phyloP scores from a whole-genome alignment of 148 eudicot genomes.

The Agrostemma githago region DNA sequence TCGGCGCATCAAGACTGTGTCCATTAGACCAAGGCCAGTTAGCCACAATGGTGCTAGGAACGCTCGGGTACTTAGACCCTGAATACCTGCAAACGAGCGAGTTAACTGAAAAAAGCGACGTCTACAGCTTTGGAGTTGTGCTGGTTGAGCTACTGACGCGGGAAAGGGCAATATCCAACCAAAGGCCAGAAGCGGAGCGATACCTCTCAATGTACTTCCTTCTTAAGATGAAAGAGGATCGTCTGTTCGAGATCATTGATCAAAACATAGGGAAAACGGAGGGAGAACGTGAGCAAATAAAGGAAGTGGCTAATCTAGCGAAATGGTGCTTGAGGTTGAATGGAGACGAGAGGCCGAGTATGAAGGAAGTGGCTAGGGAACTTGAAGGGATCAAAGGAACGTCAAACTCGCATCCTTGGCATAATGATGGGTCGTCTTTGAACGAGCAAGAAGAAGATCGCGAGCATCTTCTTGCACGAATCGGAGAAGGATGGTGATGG shows the following conservation, averaged over 20 bases:
- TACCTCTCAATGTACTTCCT: conserved; percentile 13
- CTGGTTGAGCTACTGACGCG: conserved; percentile 18
- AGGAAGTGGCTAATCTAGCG: conserved; percentile 22
- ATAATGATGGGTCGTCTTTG: background rate
- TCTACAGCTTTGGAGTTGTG: conserved; percentile 26
- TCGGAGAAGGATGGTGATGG: background rate
- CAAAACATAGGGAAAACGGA: conserved; percentile 6
- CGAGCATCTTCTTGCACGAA: background rate
- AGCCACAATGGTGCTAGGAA: conserved; percentile 24
- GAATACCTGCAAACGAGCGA: conserved; percentile 22
- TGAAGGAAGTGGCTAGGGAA: conserved; percentile 26
- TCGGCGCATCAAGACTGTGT: conserved; percentile 21
- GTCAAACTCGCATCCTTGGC: conserved; percentile 15
- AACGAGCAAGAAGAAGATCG: conserved; percentile 13
- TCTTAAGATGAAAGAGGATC: conserved; percentile 18
- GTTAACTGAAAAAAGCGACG: conserved; percentile 26
- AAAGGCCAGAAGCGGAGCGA: conserved; percentile 10
- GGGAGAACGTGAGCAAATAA: conserved; percentile 11
- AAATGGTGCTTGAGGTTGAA: conserved; percentile 16
- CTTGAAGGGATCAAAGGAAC: conserved; percentile 19
- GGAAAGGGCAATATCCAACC: conserved; percentile 8
- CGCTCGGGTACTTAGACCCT: conserved; percentile 21
- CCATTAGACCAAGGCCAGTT: conserved; percentile 14
- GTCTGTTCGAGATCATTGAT: conserved; percentile 16
- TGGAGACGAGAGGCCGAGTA: conserved; percentile 26